These are phyloP conservation scores for Fonticula alba DNA, from an alignment of 78 protist species.

Conservation along the genomic window DNA sequence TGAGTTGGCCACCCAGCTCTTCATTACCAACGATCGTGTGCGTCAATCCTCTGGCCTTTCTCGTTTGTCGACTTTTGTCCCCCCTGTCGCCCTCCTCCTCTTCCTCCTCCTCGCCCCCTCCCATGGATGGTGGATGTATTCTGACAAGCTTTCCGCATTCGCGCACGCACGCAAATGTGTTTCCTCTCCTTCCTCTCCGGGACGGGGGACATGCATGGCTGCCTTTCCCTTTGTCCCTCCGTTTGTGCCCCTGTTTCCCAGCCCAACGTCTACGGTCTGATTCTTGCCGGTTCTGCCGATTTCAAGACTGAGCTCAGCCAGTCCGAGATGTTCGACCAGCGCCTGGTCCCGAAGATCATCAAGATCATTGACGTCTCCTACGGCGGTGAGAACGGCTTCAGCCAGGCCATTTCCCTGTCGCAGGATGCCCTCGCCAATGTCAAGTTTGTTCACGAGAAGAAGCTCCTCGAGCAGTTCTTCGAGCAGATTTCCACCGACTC, in stretches of 20 bases:
- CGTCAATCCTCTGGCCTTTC: background rate
- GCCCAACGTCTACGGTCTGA: constrained; percentile 83
- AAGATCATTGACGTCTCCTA: constrained; percentile 80
- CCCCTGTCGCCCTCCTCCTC: background rate
- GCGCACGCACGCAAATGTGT: no score
- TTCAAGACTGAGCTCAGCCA: constrained; percentile 82
- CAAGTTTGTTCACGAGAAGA: constrained; percentile 92
- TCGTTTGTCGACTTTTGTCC: background rate
- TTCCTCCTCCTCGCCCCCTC: no score
- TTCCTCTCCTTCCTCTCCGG: no score
- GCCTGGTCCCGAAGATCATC: constrained; percentile 66
- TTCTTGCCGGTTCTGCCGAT: constrained; percentile 98
- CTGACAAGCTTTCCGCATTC: no score
- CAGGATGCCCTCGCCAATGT: constrained; percentile 76
- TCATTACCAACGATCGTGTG: constrained; percentile 80
- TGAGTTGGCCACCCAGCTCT: constrained; percentile 76
- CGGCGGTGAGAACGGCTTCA: constrained; percentile 97
- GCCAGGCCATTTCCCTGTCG: constrained; percentile 95
- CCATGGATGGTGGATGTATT: no score
- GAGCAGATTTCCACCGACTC: constrained; percentile 92
- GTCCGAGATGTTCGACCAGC: constrained; percentile 83
- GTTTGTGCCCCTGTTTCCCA: no score
- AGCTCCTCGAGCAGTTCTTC: constrained; percentile 79
- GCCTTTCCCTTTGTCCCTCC: no score
- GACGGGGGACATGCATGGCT: no score